Base-by-base conservation (phyloP, 192 early-diverging fungal species). In the Cladochytrium replicatum region DNA sequence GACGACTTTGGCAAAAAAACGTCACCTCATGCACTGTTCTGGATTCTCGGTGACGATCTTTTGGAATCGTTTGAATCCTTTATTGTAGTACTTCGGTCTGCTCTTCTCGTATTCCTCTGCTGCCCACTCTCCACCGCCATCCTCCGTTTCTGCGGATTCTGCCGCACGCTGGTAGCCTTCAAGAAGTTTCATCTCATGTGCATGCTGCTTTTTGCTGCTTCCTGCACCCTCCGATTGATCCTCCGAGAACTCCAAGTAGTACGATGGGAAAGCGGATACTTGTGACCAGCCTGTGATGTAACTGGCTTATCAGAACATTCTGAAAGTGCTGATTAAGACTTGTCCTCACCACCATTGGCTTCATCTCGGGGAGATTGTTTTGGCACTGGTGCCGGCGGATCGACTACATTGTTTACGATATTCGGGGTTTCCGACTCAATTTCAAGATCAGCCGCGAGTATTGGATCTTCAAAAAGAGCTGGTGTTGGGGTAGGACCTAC, bases 101-200 rank as follows among this genome's bases (percentile, higher is more conserved):
- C 57, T 28, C 24, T 83, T 87, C 67, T 95, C 91, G 55, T 95
- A 95, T 3, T 68, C 65, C 43, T 95, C 91, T 13, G 79, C 85
- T 13, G 66, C 62, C 87, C 91, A 94, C 2, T 56, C 55, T 0
- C 49, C 67, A 31, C 17, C 62, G 41, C 29, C 62, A 48, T 40
- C 68, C 50, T 5, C 62, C 52, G 22, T 57, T 41, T 29, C 72
- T 66, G 13, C 61, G 40, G n/a, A 68, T 69, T 9, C 71, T 32
- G 27, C 70, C 25, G 52, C 39, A 26, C 66, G 51, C 38, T 80
- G 45, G 53, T 71, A 71, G 15, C 50, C 48, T 11, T 51, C 56
- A 9, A 66, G 46, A 9, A 71, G 53, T 5, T 45, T 19, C 60
- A 71, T 31, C 29, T 66, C 68, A 46, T 71, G 57, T 4, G 51